These are phyloP conservation scores for Amanita fuliginea DNA, from an alignment of 768 basidiomycete genomes.

Conservation along the genomic window DNA sequence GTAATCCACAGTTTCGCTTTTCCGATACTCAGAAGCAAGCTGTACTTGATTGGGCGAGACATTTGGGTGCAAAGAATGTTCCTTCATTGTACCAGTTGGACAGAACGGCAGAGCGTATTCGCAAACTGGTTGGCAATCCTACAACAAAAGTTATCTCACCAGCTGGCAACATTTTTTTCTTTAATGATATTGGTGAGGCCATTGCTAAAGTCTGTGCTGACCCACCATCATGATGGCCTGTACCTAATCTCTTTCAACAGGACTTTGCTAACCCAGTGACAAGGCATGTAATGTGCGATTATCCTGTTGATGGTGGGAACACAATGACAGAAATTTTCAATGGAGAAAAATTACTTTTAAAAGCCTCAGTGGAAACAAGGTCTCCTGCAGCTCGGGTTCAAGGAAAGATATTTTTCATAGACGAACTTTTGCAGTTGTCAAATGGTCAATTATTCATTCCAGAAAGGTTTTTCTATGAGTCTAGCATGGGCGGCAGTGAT, in stretches of 20 bases:
- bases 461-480: background rate
- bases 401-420: slow-evolving; percentile 1
- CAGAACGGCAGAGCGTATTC: background rate
- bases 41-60: slow-evolving; percentile 4
- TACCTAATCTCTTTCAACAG: slow-evolving; percentile 1
- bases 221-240: too few relatives aligned
- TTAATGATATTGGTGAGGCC: slow-evolving; percentile 4
- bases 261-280: slow-evolving; percentile 8
- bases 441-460: slow-evolving; percentile 1
- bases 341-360: slow-evolving; percentile 1
- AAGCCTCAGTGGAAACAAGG: background rate
- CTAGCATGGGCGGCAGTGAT: too few relatives aligned
- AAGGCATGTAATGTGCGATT: slow-evolving; percentile 1
- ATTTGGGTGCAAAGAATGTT: background rate
- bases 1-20: slow-evolving; percentile 2
- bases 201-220: slow-evolving; percentile 3
- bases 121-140: slow-evolving; percentile 1
- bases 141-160: slow-evolving; percentile 2
- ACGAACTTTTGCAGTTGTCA: background rate
- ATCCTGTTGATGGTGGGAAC: background rate
- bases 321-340: background rate
- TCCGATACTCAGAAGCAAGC: slow-evolving; percentile 6
- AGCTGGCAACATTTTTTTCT: slow-evolving; percentile 5
- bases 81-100: slow-evolving; percentile 1
- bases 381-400: background rate